A percentile compares a stretch with the other conserved stretches of the same genome.
These are phyloP conservation scores for Magnolia officinalis DNA, from an alignment of 164 flowering plant species.

Conservation along the genomic window DNA sequence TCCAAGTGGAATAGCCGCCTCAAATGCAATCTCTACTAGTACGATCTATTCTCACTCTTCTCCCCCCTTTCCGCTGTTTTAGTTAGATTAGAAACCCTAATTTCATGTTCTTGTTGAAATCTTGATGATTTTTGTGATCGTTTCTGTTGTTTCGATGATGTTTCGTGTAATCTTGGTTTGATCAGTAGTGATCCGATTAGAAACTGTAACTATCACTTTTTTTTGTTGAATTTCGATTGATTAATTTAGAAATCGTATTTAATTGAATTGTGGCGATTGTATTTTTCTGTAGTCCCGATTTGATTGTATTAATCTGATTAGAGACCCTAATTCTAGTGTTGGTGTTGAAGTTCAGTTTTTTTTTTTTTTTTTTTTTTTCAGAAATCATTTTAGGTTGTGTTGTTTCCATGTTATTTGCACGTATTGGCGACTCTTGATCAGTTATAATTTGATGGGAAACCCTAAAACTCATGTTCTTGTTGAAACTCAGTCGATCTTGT, in stretches of 20 bases:
- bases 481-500: too few relatives aligned
- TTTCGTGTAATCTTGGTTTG: too few relatives aligned
- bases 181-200: too few relatives aligned
- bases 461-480: too few relatives aligned
- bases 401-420: not conserved
- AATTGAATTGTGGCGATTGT: not conserved
- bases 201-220: too few relatives aligned
- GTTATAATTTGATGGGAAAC: too few relatives aligned
- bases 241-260: too few relatives aligned
- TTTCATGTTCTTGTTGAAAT: constrained; percentile 6
- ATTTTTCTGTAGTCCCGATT: not conserved
- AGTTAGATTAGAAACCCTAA: not conserved
- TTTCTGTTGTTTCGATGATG: not conserved
- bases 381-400: not conserved
- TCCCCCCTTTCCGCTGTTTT: not conserved
- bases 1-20: constrained; percentile 83
- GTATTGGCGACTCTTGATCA: too few relatives aligned
- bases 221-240: too few relatives aligned
- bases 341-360: not conserved
- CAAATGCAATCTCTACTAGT: constrained; percentile 94
- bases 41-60: constrained; percentile 1
- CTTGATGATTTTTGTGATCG: not conserved
- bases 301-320: not conserved
- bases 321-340: not conserved
- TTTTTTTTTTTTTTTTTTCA: too few relatives aligned